Evolutionary conservation across 192 early-diverging fungal genomes (phyloP).

Genomic region (Coemansia sp.): DNA sequence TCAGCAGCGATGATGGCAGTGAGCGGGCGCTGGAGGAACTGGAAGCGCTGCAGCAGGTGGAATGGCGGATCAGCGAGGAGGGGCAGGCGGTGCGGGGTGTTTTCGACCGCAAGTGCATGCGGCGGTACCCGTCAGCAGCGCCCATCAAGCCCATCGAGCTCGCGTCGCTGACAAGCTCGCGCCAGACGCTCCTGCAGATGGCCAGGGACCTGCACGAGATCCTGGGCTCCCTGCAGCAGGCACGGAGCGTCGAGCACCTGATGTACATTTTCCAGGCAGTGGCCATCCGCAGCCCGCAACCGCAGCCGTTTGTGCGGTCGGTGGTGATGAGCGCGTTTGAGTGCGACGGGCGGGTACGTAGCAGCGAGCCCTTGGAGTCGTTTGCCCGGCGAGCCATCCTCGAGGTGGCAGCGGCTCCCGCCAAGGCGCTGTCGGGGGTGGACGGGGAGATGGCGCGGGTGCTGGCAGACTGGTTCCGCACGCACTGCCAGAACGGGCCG

Average conservation of each 20-base stretch:
- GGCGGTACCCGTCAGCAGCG: constrained; percentile 30
- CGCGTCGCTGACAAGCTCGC: constrained; percentile 7
- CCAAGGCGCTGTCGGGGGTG: constrained; percentile 5
- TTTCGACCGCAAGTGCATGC: constrained; percentile 48
- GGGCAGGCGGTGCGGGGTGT: constrained; percentile 20
- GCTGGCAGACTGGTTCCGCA: constrained; percentile 40
- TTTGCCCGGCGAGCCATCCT: constrained; percentile 23
- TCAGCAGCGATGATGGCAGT: constrained; percentile 18
- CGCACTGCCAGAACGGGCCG: constrained; percentile 39
- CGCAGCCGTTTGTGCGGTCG: constrained; percentile 35
- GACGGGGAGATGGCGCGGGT: constrained; percentile 21
- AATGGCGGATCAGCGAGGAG: background rate
- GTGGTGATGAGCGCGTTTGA: constrained; percentile 27
- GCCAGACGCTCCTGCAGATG: constrained; percentile 10
- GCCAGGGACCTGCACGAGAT: constrained; percentile 10
- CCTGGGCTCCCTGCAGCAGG: constrained; percentile 10
- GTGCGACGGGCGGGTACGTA: constrained; percentile 10
- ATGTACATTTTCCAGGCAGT: constrained; percentile 20
- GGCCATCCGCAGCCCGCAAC: constrained; percentile 8
- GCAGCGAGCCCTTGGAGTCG: constrained; percentile 14
- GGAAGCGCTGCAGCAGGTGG: background rate
- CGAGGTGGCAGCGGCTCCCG: constrained; percentile 12
- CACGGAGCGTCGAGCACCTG: constrained; percentile 24
- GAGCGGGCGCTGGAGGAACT: constrained; percentile 10
- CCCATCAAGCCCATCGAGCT: constrained; percentile 39